Percentiles rank a stretch among this genome's conserved stretches.
phyloP scores from a whole-genome alignment of 768 basidiomycete species.

The Rhodosporidiobolus odoratus region DNA sequence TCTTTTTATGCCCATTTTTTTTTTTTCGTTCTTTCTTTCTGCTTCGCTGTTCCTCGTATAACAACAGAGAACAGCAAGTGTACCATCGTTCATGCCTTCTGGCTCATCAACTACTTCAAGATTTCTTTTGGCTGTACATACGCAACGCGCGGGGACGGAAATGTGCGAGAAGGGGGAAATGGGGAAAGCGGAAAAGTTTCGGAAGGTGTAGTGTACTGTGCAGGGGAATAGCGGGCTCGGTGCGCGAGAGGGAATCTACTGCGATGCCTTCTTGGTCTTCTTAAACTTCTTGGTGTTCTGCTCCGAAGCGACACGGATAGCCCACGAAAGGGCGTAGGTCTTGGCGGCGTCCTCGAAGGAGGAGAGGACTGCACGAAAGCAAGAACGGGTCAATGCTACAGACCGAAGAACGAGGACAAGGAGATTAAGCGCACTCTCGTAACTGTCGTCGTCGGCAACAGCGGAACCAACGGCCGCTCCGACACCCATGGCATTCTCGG shows the following conservation, averaged over 20 bases:
- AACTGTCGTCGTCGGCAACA: constrained; percentile 41
- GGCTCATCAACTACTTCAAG: too few relatives aligned
- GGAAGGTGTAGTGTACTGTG: neutral
- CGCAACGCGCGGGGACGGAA: too few relatives aligned
- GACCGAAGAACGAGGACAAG: neutral
- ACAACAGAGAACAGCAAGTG: too few relatives aligned
- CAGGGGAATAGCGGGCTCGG: neutral
- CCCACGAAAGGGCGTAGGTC: constrained; percentile 43
- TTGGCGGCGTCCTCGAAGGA: constrained; percentile 39
- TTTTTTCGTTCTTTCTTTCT: too few relatives aligned
- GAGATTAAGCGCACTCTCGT: constrained; percentile 1
- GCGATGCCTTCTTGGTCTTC: constrained; percentile 14
- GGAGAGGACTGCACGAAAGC: constrained; percentile 17
- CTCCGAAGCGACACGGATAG: constrained; percentile 37
- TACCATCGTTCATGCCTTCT: too few relatives aligned
- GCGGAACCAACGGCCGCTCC: constrained; percentile 25
- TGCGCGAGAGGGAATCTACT: neutral
- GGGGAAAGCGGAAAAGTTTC: neutral
- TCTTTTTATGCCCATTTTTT: too few relatives aligned
- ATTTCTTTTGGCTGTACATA: too few relatives aligned
- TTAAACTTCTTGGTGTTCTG: constrained; percentile 25
- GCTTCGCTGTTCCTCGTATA: too few relatives aligned
- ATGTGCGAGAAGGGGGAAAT: too few relatives aligned
- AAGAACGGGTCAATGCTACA: neutral
- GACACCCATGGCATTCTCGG: constrained; percentile 18